Percentiles rank a stretch among this genome's conserved stretches.
phyloP scores from a whole-genome alignment of 2,329 filamentous ascomycete species.

The Monilinia aucupariae region DNA sequence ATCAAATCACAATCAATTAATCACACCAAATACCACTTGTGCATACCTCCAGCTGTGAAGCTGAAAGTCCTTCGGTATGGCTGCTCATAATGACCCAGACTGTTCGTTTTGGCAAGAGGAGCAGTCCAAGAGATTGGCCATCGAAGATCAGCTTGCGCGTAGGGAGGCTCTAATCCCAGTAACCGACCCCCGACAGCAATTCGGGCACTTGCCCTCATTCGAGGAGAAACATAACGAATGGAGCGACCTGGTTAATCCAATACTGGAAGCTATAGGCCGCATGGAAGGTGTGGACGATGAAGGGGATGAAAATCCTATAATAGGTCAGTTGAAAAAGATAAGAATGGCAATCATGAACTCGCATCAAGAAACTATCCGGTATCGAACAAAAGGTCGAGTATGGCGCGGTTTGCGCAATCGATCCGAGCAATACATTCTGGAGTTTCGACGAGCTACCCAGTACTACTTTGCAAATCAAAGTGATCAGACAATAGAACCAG shows the following conservation, averaged over 20 bases:
- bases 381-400: conserved; percentile 25
- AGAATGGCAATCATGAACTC: background rate
- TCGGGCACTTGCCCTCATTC: background rate
- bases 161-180: background rate
- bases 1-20: background rate
- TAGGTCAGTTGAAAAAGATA: background rate
- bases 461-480: conserved; percentile 3
- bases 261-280: background rate
- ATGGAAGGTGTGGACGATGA: background rate
- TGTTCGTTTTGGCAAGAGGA: conserved; percentile 3
- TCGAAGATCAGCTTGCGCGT: background rate
- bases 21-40: background rate
- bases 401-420: conserved; percentile 13
- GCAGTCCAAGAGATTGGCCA: background rate
- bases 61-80: background rate
- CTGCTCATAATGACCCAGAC: background rate
- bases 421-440: conserved; percentile 5
- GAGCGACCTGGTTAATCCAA: background rate
- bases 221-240: background rate
- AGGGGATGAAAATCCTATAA: background rate
- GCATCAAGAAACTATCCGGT: conserved; percentile 1
- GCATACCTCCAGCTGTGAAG: background rate
- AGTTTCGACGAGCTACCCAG: conserved; percentile 6
- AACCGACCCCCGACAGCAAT: no score
- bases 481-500: background rate